A percentile compares a stretch with the other conserved stretches of the same genome.
Evolutionary conservation across 768 basidiomycete genomes (phyloP).

Genomic region (Amanita exitialis): DNA sequence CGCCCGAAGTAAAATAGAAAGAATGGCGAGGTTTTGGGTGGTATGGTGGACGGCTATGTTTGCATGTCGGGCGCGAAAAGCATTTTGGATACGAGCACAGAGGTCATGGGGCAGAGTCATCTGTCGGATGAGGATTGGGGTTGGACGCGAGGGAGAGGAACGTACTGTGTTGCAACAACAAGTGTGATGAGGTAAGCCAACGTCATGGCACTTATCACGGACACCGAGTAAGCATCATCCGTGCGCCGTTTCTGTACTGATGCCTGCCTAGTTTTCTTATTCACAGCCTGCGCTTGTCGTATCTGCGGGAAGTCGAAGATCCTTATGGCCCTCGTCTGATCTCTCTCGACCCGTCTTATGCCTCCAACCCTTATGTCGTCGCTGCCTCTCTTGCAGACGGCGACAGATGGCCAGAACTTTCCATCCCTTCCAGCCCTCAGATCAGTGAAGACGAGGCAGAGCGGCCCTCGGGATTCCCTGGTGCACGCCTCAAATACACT

Average conservation of each 20-base stretch:
- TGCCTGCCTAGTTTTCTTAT: slow-evolving; percentile 46
- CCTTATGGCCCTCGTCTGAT: slow-evolving; percentile 77
- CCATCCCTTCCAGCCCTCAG: slow-evolving; percentile 57
- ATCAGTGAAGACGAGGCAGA: slow-evolving; percentile 62
- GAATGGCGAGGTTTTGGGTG: slow-evolving; percentile 85
- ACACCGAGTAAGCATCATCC: slow-evolving; percentile 1
- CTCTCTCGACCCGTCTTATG: slow-evolving; percentile 67
- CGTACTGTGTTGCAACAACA: no score
- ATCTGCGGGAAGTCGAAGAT: slow-evolving; percentile 84
- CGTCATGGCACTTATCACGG: slow-evolving; percentile 5
- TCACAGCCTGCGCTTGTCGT: slow-evolving; percentile 76
- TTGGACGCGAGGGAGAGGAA: no score
- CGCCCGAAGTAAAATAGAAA: slow-evolving; percentile 83
- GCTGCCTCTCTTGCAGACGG: slow-evolving; percentile 72
- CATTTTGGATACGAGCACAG: slow-evolving; percentile 86
- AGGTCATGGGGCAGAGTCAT: slow-evolving; percentile 73
- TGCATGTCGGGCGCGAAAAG: slow-evolving; percentile 79
- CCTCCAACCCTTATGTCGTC: slow-evolving; percentile 74
- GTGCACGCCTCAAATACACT: slow-evolving; percentile 63
- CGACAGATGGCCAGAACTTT: slow-evolving; percentile 81
- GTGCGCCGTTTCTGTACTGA: not conserved
- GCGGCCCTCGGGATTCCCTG: slow-evolving; percentile 37
- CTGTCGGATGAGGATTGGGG: not conserved
- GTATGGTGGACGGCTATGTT: slow-evolving; percentile 72
- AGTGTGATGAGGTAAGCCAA: no score